phyloP scores from a whole-genome alignment of 2,329 filamentous ascomycete genomes.

The Alternaria sp. region DNA sequence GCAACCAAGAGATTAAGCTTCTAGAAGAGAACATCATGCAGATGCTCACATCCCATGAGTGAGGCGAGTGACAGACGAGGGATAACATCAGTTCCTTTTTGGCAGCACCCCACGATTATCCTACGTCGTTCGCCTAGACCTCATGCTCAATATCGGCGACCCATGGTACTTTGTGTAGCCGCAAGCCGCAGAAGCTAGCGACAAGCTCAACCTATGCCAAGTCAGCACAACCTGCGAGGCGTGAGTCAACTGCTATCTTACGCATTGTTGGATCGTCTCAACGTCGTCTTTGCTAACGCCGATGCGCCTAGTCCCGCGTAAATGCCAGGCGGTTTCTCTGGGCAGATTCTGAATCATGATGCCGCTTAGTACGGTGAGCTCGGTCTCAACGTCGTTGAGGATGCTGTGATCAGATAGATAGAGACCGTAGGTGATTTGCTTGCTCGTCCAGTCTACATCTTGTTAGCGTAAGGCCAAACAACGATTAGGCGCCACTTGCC shows the following conservation, averaged over 20 bases:
- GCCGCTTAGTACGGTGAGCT: constrained; percentile 62
- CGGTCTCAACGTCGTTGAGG: constrained; percentile 63
- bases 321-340: constrained; percentile 65
- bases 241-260: constrained; percentile 25
- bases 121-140: constrained; percentile 24
- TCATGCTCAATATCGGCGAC: constrained; percentile 48
- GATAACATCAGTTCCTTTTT: background rate
- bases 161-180: constrained; percentile 41
- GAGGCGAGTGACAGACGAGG: background rate
- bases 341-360: constrained; percentile 68
- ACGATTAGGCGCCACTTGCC: constrained; percentile 32
- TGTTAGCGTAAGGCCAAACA: background rate
- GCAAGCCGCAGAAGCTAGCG: constrained; percentile 39
- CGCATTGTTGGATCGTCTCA: constrained; percentile 54
- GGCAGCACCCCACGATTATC: background rate
- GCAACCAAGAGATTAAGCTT: no score
- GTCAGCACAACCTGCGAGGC: constrained; percentile 15
- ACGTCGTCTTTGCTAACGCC: constrained; percentile 59
- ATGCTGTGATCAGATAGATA: constrained; percentile 66
- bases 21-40: no score
- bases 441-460: constrained; percentile 59
- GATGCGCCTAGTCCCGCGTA: constrained; percentile 60
- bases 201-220: constrained; percentile 41
- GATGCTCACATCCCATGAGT: no score
- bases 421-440: constrained; percentile 66